Evolutionary conservation across 352 stramenopile species (phyloP).

Genomic region (Saprolegnia diclina): DNA sequence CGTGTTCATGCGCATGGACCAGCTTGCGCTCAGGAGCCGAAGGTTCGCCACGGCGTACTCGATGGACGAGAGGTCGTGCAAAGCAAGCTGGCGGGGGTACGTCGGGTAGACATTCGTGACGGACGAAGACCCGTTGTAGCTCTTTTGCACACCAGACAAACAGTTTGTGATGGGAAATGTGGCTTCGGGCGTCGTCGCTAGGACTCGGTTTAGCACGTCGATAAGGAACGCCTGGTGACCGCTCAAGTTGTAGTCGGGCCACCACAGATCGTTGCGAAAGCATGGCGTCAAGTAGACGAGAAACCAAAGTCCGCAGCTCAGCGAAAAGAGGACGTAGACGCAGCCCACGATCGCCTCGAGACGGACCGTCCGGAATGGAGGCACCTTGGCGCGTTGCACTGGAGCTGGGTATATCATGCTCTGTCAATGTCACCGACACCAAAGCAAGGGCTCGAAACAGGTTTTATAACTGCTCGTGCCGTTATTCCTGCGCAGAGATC

Average conservation of each 20-base stretch:
- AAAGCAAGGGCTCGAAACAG: too few relatives aligned
- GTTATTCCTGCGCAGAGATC: too few relatives aligned
- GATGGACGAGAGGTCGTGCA: constrained; percentile 4
- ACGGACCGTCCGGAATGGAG: background rate
- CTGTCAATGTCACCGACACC: too few relatives aligned
- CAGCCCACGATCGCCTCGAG: background rate
- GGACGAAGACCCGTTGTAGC: background rate
- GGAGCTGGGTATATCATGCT: background rate
- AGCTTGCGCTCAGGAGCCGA: background rate
- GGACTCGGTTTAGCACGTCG: background rate
- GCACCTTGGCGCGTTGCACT: background rate
- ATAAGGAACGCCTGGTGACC: constrained; percentile 7
- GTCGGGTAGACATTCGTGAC: background rate
- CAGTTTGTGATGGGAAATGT: background rate
- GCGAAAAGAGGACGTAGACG: constrained; percentile 1
- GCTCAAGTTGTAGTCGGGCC: background rate
- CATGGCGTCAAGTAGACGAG: background rate
- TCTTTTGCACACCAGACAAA: background rate
- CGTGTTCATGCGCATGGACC: constrained; percentile 11
- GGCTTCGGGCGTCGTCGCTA: background rate
- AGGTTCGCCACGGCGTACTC: background rate
- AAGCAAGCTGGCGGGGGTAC: background rate
- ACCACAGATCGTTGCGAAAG: constrained; percentile 5
- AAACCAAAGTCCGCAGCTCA: background rate
- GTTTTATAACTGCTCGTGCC: too few relatives aligned